A percentile compares a stretch with the other conserved stretches of the same genome.
Evolutionary conservation across 805 yeast genomes (phyloP).

Genomic region (Starmera pachycereana): DNA sequence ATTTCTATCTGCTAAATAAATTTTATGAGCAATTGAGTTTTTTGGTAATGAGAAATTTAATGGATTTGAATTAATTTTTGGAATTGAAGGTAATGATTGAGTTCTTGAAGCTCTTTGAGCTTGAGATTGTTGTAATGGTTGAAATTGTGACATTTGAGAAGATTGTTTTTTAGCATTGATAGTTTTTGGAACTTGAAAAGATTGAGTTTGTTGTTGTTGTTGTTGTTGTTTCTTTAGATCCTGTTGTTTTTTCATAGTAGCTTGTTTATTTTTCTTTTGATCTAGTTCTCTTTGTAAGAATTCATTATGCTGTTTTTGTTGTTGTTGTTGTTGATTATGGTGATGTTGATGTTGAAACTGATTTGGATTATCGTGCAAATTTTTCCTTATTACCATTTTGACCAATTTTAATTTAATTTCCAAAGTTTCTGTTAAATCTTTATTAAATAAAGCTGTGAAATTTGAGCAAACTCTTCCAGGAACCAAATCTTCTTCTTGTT

Average conservation of each 20-base stretch:
- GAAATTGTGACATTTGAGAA: conserved; percentile 5
- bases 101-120: conserved; percentile 38
- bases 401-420: conserved; percentile 44
- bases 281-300: conserved; percentile 1
- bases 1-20: conserved; percentile 18
- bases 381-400: conserved; percentile 5
- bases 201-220: background rate
- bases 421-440: conserved; percentile 36
- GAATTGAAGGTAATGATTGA: conserved; percentile 29
- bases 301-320: conserved; percentile 5
- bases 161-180: background rate
- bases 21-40: conserved; percentile 19
- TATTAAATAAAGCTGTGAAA: conserved; percentile 34
- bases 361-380: background rate
- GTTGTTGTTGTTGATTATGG: conserved; percentile 1
- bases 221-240: background rate
- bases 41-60: conserved; percentile 11
- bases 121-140: conserved; percentile 26
- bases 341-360: conserved; percentile 3
- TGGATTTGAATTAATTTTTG: background rate
- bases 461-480: conserved; percentile 49
- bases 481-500: conserved; percentile 30
- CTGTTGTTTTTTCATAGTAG: background rate
- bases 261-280: too few relatives aligned
- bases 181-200: conserved; percentile 1